Conservation (phyloP, 495 filamentous ascomycete genomes). For the Neurospora tetrasperma region DNA sequence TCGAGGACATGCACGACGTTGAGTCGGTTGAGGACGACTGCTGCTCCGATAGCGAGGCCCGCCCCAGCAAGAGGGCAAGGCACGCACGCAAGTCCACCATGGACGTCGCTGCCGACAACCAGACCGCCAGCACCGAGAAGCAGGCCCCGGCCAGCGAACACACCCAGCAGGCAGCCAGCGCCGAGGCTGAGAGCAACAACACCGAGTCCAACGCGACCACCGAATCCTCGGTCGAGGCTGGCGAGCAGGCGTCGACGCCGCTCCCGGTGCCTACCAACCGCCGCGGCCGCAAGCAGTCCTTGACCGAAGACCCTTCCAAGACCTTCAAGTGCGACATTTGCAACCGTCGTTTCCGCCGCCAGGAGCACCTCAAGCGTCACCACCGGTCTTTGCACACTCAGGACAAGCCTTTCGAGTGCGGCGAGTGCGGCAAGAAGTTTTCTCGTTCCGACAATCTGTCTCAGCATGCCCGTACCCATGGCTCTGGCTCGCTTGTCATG, state of each 20-base stretch:
- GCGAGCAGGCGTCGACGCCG: conserved; percentile 25
- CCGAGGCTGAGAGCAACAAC: conserved; percentile 5
- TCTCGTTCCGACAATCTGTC: conserved; percentile 94
- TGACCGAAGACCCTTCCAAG: conserved; percentile 97
- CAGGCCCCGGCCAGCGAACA: conserved; percentile 13
- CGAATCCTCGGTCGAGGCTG: conserved; percentile 17
- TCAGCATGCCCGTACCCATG: conserved; percentile 93
- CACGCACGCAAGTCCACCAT: conserved; percentile 36
- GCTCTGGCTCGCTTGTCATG: conserved; percentile 80
- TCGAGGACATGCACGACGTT: conserved; percentile 57
- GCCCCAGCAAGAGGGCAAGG: not conserved
- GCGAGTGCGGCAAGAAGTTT: conserved; percentile 98
- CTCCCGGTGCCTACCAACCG: conserved; percentile 66
- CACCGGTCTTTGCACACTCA: conserved; percentile 96
- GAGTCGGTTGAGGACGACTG: conserved; percentile 28
- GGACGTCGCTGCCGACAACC: conserved; percentile 34
- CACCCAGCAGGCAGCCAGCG: conserved; percentile 7
- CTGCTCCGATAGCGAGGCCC: not conserved
- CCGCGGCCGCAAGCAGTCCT: conserved; percentile 94
- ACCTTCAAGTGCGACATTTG: conserved; percentile 95
- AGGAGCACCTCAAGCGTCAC: conserved; percentile 98
- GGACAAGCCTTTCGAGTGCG: conserved; percentile 96
- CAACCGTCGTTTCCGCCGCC: conserved; percentile 92
- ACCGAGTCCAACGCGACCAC: conserved; percentile 18
- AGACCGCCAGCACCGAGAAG: conserved; percentile 28